Percentiles rank a stretch among this genome's conserved stretches.
Conservation (phyloP, 2,329 filamentous ascomycete genomes). For the Passalora sequoiae region DNA sequence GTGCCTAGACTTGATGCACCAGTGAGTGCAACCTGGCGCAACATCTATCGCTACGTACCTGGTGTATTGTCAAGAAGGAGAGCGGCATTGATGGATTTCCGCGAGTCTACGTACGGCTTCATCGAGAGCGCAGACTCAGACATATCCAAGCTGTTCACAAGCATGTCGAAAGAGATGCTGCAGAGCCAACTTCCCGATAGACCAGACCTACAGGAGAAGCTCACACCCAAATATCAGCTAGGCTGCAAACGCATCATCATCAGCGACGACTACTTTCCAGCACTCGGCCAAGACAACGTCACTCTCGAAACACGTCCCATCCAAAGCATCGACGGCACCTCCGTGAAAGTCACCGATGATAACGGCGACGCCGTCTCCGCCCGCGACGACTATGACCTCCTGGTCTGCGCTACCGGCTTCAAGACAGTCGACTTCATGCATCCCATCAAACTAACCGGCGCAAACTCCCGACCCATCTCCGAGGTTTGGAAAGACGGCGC, state of each 20-base stretch:
- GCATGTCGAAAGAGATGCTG: constrained; percentile 38
- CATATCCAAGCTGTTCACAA: constrained; percentile 39
- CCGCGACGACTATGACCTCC: constrained; percentile 46
- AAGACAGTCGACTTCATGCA: constrained; percentile 55
- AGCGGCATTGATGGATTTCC: constrained; percentile 50
- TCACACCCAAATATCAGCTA: constrained; percentile 51
- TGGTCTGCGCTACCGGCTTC: constrained; percentile 57
- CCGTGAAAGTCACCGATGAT: constrained; percentile 45
- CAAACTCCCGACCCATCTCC: constrained; percentile 39
- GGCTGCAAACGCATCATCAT: constrained; percentile 55
- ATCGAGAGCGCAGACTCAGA: constrained; percentile 40
- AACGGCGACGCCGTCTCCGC: constrained; percentile 13
- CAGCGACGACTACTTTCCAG: constrained; percentile 53
- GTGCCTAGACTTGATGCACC: constrained; percentile 49
- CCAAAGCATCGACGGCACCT: constrained; percentile 41
- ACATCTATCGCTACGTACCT: constrained; percentile 48
- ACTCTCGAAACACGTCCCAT: constrained; percentile 49
- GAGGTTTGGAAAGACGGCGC: constrained; percentile 54
- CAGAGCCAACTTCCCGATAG: constrained; percentile 43
- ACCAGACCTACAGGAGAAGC: constrained; percentile 48
- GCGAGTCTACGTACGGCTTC: constrained; percentile 46
- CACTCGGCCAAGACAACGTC: constrained; percentile 46
- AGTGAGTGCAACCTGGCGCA: constrained; percentile 41
- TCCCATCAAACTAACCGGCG: constrained; percentile 51
- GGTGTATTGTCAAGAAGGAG: constrained; percentile 48